Evolutionary conservation across 2,329 filamentous ascomycete species (phyloP).

Genomic region (Gaeumannomyces sp.): DNA sequence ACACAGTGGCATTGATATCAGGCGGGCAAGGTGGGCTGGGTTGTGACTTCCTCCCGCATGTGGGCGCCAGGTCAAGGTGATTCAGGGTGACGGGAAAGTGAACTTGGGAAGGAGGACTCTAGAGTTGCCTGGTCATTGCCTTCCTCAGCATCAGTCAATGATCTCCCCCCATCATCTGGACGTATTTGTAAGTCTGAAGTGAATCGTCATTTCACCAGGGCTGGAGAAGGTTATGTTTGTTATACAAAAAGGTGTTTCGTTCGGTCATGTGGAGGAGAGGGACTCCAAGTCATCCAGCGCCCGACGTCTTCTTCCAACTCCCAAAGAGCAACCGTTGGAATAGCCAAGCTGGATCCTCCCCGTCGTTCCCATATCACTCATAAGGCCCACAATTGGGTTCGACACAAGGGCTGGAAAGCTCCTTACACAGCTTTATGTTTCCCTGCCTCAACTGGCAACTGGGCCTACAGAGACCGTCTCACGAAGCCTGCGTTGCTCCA

Average conservation of each 20-base stretch:
- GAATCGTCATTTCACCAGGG: not conserved
- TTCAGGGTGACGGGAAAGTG: not conserved
- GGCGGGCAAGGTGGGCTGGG: not conserved
- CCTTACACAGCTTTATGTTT: not conserved
- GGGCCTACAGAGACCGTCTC: slow-evolving; percentile 54
- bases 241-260: not conserved
- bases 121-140: not conserved
- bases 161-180: not conserved
- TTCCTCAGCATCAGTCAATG: not conserved
- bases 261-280: not conserved
- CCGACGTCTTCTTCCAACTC: not conserved
- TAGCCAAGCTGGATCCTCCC: no score
- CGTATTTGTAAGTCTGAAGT: not conserved
- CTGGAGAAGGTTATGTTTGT: not conserved
- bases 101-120: not conserved
- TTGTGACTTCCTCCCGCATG: not conserved
- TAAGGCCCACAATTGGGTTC: not conserved
- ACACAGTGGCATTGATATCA: not conserved
- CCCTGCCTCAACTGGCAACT: slow-evolving; percentile 20
- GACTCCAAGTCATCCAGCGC: not conserved
- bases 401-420: not conserved
- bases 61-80: not conserved
- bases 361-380: not conserved
- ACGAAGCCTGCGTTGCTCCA: slow-evolving; percentile 30
- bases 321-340: no score